phyloP scores from a whole-genome alignment of 1,284 basidiomycete genomes.

The Leccinum ponderosum region DNA sequence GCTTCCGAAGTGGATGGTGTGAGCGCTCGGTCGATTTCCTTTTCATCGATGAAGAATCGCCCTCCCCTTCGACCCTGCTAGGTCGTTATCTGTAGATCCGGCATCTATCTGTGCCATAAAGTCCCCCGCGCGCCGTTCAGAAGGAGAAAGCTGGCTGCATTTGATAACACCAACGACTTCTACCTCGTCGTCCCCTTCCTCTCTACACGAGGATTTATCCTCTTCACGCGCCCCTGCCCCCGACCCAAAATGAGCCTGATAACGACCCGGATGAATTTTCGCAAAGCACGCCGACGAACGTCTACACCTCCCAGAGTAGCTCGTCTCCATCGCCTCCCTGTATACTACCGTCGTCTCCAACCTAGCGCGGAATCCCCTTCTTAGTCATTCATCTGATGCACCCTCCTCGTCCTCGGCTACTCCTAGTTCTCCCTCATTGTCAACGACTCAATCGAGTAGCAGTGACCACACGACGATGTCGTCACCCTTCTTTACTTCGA shows the following conservation, averaged over 20 bases:
- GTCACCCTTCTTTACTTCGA: constrained; percentile 13
- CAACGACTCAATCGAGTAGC: constrained; percentile 17
- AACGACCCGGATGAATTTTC: constrained; percentile 6
- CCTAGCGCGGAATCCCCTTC: constrained; percentile 9
- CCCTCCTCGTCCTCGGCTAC: constrained; percentile 14
- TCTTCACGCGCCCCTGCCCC: neutral
- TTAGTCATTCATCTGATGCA: constrained; percentile 8
- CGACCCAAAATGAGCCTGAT: constrained; percentile 6
- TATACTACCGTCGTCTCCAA: constrained; percentile 31
- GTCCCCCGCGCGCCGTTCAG: constrained; percentile 17
- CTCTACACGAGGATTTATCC: constrained; percentile 10
- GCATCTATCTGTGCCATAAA: constrained; percentile 14
- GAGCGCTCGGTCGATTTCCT: too few relatives aligned
- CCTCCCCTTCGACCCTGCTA: constrained; percentile 6
- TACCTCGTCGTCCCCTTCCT: constrained; percentile 23
- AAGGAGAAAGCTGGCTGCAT: constrained; percentile 37
- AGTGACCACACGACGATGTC: constrained; percentile 18
- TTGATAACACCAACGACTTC: constrained; percentile 32
- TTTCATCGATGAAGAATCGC: constrained; percentile 9
- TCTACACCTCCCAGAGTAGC: constrained; percentile 10
- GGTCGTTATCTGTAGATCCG: constrained; percentile 17
- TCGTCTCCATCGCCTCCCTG: constrained; percentile 18
- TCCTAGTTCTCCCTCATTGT: constrained; percentile 17
- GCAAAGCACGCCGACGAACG: constrained; percentile 8
- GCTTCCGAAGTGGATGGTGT: too few relatives aligned